Evolutionary conservation across 202 grass and related monocot species (phyloP).

Genomic region (Brachypodium distachyon): DNA sequence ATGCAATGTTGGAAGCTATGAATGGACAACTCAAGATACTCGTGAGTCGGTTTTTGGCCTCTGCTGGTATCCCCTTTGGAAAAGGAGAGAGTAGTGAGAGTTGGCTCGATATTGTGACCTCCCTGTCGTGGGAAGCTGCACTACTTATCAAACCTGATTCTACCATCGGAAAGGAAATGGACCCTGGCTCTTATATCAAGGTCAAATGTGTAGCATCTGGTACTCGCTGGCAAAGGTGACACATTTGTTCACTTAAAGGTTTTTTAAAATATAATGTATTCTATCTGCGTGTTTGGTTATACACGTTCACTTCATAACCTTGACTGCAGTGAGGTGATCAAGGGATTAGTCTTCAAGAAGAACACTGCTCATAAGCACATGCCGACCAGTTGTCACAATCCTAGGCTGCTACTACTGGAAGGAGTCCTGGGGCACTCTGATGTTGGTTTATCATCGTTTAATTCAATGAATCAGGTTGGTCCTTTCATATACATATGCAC

Average conservation of each 20-base stretch:
- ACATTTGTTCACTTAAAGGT: neutral
- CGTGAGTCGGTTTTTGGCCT: slow-evolving; percentile 70
- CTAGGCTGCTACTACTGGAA: slow-evolving; percentile 78
- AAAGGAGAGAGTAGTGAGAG: slow-evolving; percentile 35
- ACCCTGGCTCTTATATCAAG: slow-evolving; percentile 91
- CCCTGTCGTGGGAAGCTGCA: slow-evolving; percentile 88
- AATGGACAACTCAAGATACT: slow-evolving; percentile 96
- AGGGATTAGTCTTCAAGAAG: slow-evolving; percentile 94
- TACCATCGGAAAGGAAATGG: slow-evolving; percentile 87
- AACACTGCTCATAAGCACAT: slow-evolving; percentile 97
- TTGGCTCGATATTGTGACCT: slow-evolving; percentile 83
- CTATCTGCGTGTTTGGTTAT: neutral
- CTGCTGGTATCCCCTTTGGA: slow-evolving; percentile 50
- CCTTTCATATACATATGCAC: neutral
- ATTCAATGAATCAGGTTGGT: slow-evolving; percentile 76
- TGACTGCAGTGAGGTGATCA: slow-evolving; percentile 82
- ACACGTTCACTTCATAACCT: slow-evolving; percentile 8
- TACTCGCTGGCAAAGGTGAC: slow-evolving; percentile 66
- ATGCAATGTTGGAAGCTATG: slow-evolving; percentile 88
- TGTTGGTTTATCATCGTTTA: slow-evolving; percentile 73
- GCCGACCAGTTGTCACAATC: slow-evolving; percentile 65
- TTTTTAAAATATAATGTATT: neutral
- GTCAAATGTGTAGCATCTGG: slow-evolving; percentile 93
- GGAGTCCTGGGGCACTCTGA: slow-evolving; percentile 81
- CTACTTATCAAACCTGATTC: slow-evolving; percentile 80